Conservation (phyloP, 805 yeast genomes). For the Candida tammaniensis region DNA sequence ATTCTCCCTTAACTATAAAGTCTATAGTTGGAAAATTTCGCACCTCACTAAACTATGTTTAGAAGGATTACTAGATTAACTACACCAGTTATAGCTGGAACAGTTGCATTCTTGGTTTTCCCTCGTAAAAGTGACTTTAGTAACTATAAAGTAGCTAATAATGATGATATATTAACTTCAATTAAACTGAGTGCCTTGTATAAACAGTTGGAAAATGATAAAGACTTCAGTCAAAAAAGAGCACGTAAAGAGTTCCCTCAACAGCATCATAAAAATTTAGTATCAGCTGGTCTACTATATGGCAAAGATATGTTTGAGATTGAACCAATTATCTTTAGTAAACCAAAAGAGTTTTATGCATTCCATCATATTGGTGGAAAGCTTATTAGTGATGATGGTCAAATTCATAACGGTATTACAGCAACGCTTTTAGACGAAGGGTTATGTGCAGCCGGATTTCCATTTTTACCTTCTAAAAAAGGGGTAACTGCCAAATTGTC, state of each 20-base stretch:
- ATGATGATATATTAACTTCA: conserved; percentile 18
- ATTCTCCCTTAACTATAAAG: too few species aligned
- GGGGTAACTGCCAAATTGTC: conserved; percentile 87
- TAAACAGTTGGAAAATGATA: conserved; percentile 16
- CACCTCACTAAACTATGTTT: conserved; percentile 20
- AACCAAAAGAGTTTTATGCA: conserved; percentile 52
- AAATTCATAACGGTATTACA: conserved; percentile 77
- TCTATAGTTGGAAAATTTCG: too few species aligned
- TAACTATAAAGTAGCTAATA: conserved; percentile 15
- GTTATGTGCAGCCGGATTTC: conserved; percentile 82
- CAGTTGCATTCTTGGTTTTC: conserved; percentile 24
- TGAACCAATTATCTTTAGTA: conserved; percentile 68
- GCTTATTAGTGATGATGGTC: conserved; percentile 65
- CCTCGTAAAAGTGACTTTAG: conserved; percentile 23
- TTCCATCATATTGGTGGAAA: conserved; percentile 70
- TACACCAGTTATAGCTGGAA: conserved; percentile 30
- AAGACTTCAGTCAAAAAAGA: conserved; percentile 10
- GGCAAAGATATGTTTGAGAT: conserved; percentile 68
- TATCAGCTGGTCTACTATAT: conserved; percentile 67
- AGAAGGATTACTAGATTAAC: conserved; percentile 24
- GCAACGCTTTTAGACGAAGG: conserved; percentile 83
- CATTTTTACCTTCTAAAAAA: conserved; percentile 68
- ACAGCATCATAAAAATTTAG: conserved; percentile 61
- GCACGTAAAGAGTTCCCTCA: conserved; percentile 42
- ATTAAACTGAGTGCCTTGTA: conserved; percentile 19